Base-by-base conservation (phyloP, 352 stramenopile genomes). In the Thalassiosira exigua region DNA sequence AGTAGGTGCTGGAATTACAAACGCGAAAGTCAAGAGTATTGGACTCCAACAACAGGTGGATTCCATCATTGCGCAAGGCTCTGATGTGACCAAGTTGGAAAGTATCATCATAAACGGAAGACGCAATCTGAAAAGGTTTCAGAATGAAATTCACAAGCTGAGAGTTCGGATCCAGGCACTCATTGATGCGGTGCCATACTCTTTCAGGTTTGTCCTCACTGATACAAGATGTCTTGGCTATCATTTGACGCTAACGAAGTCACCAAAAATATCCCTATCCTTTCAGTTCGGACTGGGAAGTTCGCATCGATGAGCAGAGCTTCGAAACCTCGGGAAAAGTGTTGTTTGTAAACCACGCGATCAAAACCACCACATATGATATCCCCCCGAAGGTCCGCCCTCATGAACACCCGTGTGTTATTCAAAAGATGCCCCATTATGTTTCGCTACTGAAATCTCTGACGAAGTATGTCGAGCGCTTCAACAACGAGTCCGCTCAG, bases 1-100 rank as follows among this genome's bases (percentile, higher is more conserved):
- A 14, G 94, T 98, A 22, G 95, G 95, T 88, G 90, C 30, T 79
- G 75, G 61, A 3, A 36, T 32, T 2, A 61, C 57, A 12, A 42
- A 53, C 21, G 4, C 26, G 0, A 61, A 60, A 61, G 68, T 71
- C 11, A 69, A 52, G 7, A 64, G 60, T 44, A 46, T 77, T 36
- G 29, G 27, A 50, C 50, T 77, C 4, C 48, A 77, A 39, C 4
- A 72, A 73, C 59, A 39, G 0, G 57, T 77, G 2, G 30, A 72
- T 41, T 19, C 21, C 29, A 71, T 65, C 4, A 50, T 69, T 32
- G 32, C 24, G 52, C 30, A 72, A 59, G 64, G 64, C 3, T 61
- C 48, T 50, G 64, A 81, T 46, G 39, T 70, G 48, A 67, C 32
- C 24, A 52, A 32, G 33, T 36, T 81, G 24, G 64, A 81, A 19